A percentile compares a stretch with the other conserved stretches of the same genome.
Conservation (phyloP, 768 basidiomycete species). For the Hericium coralloides region DNA sequence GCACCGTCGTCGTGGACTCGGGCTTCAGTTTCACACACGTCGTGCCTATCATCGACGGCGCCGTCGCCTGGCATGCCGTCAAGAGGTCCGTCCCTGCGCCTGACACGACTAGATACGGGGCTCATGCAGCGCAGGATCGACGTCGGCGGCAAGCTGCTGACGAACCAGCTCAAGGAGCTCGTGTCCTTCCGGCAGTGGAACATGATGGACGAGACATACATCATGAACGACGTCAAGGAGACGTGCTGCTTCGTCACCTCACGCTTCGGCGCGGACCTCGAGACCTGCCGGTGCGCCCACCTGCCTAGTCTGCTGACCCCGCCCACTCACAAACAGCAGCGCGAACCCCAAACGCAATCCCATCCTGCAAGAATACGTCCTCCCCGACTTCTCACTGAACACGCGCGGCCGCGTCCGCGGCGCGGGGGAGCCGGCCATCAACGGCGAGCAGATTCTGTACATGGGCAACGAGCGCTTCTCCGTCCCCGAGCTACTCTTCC, state of each 20-base stretch:
- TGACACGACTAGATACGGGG: background rate
- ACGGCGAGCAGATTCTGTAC: conserved; percentile 59
- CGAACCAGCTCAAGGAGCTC: conserved; percentile 90
- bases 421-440: conserved; percentile 41
- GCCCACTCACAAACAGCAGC: conserved; percentile 25
- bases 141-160: conserved; percentile 90
- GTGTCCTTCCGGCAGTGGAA: conserved; percentile 96
- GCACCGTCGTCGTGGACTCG: conserved; percentile 75
- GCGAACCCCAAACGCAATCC: conserved; percentile 46
- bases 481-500: conserved; percentile 89
- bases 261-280: conserved; percentile 64
- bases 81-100: conserved; percentile 47
- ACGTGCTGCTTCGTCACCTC: conserved; percentile 79
- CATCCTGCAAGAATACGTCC: conserved; percentile 81
- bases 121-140: conserved; percentile 57
- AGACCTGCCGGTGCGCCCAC: conserved; percentile 61
- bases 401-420: conserved; percentile 48
- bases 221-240: conserved; percentile 91
- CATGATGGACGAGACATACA: conserved; percentile 95
- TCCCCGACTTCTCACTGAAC: conserved; percentile 78
- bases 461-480: conserved; percentile 91
- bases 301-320: background rate
- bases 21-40: conserved; percentile 95
- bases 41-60: conserved; percentile 69
- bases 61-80: conserved; percentile 72